Evolutionary conservation across 768 basidiomycete species (phyloP).

Genomic region (Pleurotus salmoneostramineus): DNA sequence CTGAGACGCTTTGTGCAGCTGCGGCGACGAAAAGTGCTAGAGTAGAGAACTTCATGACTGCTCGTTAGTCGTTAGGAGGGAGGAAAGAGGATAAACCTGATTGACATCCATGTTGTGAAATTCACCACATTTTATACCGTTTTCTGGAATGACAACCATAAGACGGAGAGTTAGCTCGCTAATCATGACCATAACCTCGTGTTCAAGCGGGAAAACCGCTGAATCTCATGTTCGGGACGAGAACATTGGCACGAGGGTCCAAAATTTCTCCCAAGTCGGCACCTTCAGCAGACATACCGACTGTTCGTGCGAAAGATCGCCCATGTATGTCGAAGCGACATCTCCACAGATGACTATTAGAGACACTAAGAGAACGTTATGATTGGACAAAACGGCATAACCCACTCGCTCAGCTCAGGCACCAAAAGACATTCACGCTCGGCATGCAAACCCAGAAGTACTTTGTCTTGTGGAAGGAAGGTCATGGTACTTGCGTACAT

Average conservation of each 20-base stretch:
- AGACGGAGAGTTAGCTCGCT: neutral
- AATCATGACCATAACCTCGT: neutral
- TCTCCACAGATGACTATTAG: neutral
- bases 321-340: neutral
- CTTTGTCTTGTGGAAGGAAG: neutral
- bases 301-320: neutral
- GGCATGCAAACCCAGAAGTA: neutral
- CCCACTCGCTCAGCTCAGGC: neutral
- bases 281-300: neutral
- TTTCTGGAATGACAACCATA: neutral
- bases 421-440: neutral
- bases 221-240: neutral
- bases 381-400: neutral
- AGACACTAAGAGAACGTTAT: neutral
- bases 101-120: neutral
- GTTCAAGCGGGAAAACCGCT: neutral
- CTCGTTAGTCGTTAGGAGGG: no score
- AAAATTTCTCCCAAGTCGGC: neutral
- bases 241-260: neutral
- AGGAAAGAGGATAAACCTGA: neutral
- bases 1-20: constrained; percentile 24
- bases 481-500: neutral
- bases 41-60: constrained; percentile 21
- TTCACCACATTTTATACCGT: neutral
- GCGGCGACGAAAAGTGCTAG: constrained; percentile 17